Evolutionary conservation across 2,329 filamentous ascomycete species (phyloP).

Genomic region (Malbranchea zuffiana): DNA sequence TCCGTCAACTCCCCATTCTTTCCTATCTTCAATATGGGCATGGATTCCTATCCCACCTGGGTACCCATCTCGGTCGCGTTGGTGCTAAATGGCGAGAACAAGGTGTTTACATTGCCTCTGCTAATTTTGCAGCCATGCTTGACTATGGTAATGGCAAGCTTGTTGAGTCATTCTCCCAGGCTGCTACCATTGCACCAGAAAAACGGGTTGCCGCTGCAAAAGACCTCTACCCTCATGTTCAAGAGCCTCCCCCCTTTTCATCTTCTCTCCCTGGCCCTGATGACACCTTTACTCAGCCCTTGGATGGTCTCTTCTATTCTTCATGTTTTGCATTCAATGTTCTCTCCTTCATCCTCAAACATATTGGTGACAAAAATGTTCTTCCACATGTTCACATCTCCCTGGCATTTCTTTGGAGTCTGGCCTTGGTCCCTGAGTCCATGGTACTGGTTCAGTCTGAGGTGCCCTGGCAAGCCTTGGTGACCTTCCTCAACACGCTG

Average conservation of each 20-base stretch:
- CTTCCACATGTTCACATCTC: conserved; percentile 46
- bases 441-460: conserved; percentile 32
- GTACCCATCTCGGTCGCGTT: conserved; percentile 38
- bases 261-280: conserved; percentile 15
- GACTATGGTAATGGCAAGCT: conserved; percentile 40
- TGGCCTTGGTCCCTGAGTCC: conserved; percentile 28
- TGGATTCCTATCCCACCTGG: conserved; percentile 37
- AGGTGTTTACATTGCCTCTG: conserved; percentile 45
- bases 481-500: conserved; percentile 44
- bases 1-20: conserved; percentile 25
- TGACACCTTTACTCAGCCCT: conserved; percentile 14
- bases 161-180: conserved; percentile 23
- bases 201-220: too few species aligned
- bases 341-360: conserved; percentile 32
- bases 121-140: conserved; percentile 46
- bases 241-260: not conserved
- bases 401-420: conserved; percentile 42
- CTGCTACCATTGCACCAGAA: too few species aligned
- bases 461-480: conserved; percentile 43
- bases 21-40: conserved; percentile 30
- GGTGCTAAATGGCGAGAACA: conserved; percentile 42
- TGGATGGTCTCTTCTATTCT: conserved; percentile 6
- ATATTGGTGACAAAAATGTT: conserved; percentile 41
- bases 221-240: too few species aligned
- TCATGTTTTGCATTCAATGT: conserved; percentile 28